Conservation (phyloP, 768 basidiomycete species). For the Leccinum subtestaceum region DNA sequence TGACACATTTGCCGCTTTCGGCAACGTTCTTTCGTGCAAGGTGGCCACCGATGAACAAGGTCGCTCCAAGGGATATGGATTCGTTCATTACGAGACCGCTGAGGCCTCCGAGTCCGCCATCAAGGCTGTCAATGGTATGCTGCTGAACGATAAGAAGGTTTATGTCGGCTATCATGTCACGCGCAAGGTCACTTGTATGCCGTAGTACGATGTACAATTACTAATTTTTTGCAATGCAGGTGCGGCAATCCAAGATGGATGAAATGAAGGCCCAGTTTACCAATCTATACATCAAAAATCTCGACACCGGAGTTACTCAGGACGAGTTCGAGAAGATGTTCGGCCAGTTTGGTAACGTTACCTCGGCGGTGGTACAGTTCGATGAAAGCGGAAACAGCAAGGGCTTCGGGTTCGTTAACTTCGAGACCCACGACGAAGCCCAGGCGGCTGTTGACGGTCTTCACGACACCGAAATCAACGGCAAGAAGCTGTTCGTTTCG, state of each 20-base stretch:
- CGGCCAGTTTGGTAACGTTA: conserved; percentile 71
- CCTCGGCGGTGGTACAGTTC: conserved; percentile 80
- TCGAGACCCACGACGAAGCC: conserved; percentile 87
- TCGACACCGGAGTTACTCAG: conserved; percentile 79
- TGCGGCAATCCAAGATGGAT: conserved; percentile 97
- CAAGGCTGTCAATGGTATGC: conserved; percentile 98
- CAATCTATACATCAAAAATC: conserved; percentile 98
- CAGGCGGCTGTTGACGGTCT: conserved; percentile 85
- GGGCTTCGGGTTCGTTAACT: conserved; percentile 99
- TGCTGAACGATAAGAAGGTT: conserved; percentile 99
- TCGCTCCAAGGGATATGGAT: conserved; percentile 95
- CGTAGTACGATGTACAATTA: no score
- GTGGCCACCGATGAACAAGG: conserved; percentile 96
- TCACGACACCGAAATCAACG: conserved; percentile 79
- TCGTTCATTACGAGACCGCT: conserved; percentile 98
- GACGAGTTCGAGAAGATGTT: conserved; percentile 88
- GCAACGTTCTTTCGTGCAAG: conserved; percentile 98
- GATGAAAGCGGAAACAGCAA: conserved; percentile 93
- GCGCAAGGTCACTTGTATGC: conserved; percentile 64
- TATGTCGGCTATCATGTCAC: conserved; percentile 97
- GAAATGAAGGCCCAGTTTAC: conserved; percentile 98
- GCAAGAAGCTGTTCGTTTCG: conserved; percentile 90
- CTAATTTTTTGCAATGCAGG: conserved; percentile 41
- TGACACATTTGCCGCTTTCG: conserved; percentile 98
- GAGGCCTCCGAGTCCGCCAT: conserved; percentile 96